Percentiles rank a stretch among this genome's conserved stretches.
Evolutionary conservation across 2,329 filamentous ascomycete species (phyloP).

Genomic region (Hymenoscyphus occultus): DNA sequence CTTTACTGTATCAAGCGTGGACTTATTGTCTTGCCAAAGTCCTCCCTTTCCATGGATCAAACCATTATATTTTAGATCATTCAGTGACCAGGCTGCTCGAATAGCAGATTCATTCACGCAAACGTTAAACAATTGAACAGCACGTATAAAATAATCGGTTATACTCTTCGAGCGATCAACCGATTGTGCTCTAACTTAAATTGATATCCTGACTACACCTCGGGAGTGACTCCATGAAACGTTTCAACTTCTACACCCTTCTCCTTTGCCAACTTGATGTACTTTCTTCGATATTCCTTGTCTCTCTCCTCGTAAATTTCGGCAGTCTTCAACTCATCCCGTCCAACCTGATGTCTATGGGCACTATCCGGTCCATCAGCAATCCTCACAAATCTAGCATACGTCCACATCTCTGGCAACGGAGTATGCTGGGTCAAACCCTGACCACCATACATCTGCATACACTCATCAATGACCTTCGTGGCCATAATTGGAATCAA

Average conservation of each 20-base stretch:
- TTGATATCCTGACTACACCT: background rate
- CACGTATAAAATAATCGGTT: no score
- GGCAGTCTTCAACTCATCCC: conserved; percentile 43
- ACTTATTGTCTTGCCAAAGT: no score
- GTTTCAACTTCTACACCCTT: conserved; percentile 19
- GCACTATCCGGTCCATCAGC: conserved; percentile 43
- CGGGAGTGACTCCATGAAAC: conserved; percentile 20
- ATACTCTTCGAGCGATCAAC: no score
- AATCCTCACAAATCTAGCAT: conserved; percentile 42
- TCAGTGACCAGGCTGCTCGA: no score
- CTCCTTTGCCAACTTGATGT: conserved; percentile 18
- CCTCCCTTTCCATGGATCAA: no score
- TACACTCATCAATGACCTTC: conserved; percentile 43
- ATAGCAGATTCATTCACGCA: no score
- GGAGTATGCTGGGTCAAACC: conserved; percentile 43
- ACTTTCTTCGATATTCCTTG: conserved; percentile 36
- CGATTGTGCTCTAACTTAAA: background rate
- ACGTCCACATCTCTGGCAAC: conserved; percentile 43
- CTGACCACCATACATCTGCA: conserved; percentile 43
- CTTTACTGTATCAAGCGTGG: no score
- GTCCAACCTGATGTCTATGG: conserved; percentile 42
- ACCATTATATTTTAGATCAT: no score
- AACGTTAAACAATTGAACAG: no score
- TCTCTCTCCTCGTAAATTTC: conserved; percentile 37
- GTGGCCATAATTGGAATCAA: conserved; percentile 41